Conservation (phyloP, 352 stramenopile genomes). For the Globisporangium paroecandrum region DNA sequence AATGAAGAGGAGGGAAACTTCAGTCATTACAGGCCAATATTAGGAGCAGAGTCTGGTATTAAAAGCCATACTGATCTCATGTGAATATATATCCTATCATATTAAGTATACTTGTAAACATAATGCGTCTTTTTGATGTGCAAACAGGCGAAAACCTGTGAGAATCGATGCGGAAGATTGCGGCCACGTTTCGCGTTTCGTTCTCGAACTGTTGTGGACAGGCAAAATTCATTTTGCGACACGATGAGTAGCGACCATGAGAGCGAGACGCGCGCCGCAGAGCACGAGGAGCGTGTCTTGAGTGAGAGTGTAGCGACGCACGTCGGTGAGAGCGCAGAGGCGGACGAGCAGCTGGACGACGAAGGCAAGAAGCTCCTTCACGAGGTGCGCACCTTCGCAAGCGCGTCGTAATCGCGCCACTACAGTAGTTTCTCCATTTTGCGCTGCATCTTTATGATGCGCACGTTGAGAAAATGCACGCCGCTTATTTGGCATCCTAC, state of each 20-base stretch:
- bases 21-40: neutral
- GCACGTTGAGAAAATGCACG: neutral
- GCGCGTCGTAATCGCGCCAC: neutral
- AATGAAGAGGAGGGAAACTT: slow-evolving; percentile 2
- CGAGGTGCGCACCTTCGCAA: slow-evolving; percentile 8
- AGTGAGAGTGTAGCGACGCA: neutral
- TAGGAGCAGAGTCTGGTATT: neutral
- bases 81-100: neutral
- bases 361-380: slow-evolving; percentile 16
- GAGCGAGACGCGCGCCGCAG: neutral
- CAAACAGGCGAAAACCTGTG: slow-evolving; percentile 1
- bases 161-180: neutral
- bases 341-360: slow-evolving; percentile 13
- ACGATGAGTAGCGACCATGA: neutral
- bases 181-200: neutral
- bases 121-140: neutral
- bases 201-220: neutral
- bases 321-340: neutral
- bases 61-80: neutral
- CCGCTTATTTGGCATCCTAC: too few relatives aligned
- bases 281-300: neutral
- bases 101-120: neutral
- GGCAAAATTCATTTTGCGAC: neutral
- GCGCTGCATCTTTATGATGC: neutral
- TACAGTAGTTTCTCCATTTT: neutral